These are phyloP conservation scores for Thermochaetoides dissita DNA, from an alignment of 2,329 filamentous ascomycete species.

Conservation along the genomic window DNA sequence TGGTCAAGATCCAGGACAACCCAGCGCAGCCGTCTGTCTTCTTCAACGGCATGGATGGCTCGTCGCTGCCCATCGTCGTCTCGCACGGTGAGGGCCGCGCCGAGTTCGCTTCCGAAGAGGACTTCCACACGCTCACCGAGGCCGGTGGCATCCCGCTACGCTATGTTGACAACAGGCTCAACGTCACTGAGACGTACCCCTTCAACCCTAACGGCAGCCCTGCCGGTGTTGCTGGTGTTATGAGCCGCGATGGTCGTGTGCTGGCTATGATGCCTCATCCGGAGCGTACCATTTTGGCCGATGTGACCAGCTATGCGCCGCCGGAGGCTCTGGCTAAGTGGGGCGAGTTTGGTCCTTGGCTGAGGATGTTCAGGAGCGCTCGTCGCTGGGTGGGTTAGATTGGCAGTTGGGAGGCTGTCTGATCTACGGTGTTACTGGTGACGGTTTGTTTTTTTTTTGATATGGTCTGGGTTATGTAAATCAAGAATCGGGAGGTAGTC, in stretches of 20 bases:
- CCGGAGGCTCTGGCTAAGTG: conserved; percentile 43
- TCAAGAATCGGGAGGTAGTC: background rate
- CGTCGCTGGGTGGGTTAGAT: conserved; percentile 66
- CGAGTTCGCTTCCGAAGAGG: conserved; percentile 43
- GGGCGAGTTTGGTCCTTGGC: conserved; percentile 77
- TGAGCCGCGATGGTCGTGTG: conserved; percentile 64
- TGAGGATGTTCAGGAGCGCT: conserved; percentile 73
- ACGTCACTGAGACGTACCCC: conserved; percentile 70
- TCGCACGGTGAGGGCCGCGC: conserved; percentile 88
- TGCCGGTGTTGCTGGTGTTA: conserved; percentile 65
- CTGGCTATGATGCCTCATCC: conserved; percentile 89
- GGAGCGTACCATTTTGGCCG: conserved; percentile 72
- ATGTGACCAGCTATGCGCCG: conserved; percentile 64
- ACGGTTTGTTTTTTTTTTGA: conserved; percentile 1
- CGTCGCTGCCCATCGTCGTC: conserved; percentile 69
- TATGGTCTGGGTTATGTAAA: too few species aligned
- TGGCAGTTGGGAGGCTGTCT: background rate
- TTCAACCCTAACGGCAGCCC: conserved; percentile 80
- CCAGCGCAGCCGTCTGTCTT: conserved; percentile 55
- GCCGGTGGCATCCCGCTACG: conserved; percentile 61
- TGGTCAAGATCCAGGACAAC: conserved; percentile 62
- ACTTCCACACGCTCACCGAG: conserved; percentile 41
- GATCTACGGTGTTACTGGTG: background rate
- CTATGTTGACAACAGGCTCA: conserved; percentile 71
- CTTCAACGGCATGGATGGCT: conserved; percentile 75